Evolutionary conservation across 129 eudicot species (phyloP), one percentile per base, ranked within the genome.

Genomic region (Helichrysum umbraculigerum): DNA sequence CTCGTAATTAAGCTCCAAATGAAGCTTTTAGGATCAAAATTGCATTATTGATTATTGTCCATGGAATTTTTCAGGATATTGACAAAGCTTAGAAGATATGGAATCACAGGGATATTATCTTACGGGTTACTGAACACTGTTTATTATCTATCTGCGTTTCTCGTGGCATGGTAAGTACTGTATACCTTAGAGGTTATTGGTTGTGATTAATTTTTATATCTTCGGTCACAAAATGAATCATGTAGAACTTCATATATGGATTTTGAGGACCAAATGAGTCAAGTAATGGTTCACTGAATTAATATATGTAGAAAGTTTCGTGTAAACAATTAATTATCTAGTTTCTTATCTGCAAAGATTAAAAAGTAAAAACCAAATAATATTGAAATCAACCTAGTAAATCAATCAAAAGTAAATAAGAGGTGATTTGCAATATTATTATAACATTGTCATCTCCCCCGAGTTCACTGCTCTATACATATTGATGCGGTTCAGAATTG

Each of bases 71-170:
- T 51, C 86, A 93, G 98, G 86, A 77, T 85, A 32, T 62, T 93
- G 79, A 66, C 77, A 77, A 89, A 83, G 79, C 79, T 94, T 81
- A 88, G 81, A 79, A 91, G 92, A 84, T 94, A 88, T 63, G 98
- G 98, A 21, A 10, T 86, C 54, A 77, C 98, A 16, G 98, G 98
- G 78, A 71, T 94, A 65, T 74, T 94, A 73, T 91, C 98, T 6
- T 94, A 94, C 68, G 97, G 98, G 60, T 79, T 94, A 73, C 85
- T 94, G 47, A 94, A 94, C 81, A 94, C 98, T 34, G 92, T 78
- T 67, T 94, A 94, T 83, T 91, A 94, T 78, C 90, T 89, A 75
- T 76, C 86, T 29, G 84, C 98, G 66, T 94, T 91, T 72, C 90
- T 94, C 12, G 73, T 89, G 10, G 93, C 91, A 44, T 94, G 97